A percentile compares a stretch with the other conserved stretches of the same genome.
These are phyloP conservation scores for Pythium utonaiense DNA, from an alignment of 352 stramenopile genomes.

Conservation along the genomic window DNA sequence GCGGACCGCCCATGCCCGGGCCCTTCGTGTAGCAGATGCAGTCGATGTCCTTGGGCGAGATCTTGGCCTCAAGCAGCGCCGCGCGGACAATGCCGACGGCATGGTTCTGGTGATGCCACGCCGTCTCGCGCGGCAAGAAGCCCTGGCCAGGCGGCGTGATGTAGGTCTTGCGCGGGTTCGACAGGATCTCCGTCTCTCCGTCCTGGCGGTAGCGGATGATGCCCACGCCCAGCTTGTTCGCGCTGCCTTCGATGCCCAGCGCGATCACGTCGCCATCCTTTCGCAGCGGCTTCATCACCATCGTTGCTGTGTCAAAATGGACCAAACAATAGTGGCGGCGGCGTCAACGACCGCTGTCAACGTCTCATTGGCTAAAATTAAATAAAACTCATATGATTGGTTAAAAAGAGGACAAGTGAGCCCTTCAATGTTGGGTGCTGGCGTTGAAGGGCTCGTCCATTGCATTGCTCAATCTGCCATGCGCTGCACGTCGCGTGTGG, in stretches of 20 bases:
- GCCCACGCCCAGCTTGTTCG: slow-evolving; percentile 96
- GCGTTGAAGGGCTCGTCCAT: no score
- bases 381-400: slow-evolving; percentile 25
- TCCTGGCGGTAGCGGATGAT: slow-evolving; percentile 72
- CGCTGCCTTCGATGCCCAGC: slow-evolving; percentile 97
- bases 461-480: background rate
- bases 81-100: slow-evolving; percentile 93
- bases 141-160: slow-evolving; percentile 96
- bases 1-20: slow-evolving; percentile 98
- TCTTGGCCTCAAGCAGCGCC: slow-evolving; percentile 91
- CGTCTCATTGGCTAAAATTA: slow-evolving; percentile 22
- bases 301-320: slow-evolving; percentile 1
- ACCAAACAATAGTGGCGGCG: slow-evolving; percentile 10
- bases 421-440: no score
- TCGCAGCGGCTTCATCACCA: slow-evolving; percentile 36
- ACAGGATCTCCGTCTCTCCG: slow-evolving; percentile 91
- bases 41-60: slow-evolving; percentile 85
- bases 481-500: background rate
- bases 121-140: slow-evolving; percentile 98
- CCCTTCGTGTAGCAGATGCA: slow-evolving; percentile 95
- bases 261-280: slow-evolving; percentile 85
- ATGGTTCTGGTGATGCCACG: slow-evolving; percentile 98
- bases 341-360: slow-evolving; percentile 22
- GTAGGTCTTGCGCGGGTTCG: slow-evolving; percentile 99
- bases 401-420: slow-evolving; percentile 17